phyloP scores from a whole-genome alignment of 345 rosid genomes.

The Eucalyptus lansdowneana region DNA sequence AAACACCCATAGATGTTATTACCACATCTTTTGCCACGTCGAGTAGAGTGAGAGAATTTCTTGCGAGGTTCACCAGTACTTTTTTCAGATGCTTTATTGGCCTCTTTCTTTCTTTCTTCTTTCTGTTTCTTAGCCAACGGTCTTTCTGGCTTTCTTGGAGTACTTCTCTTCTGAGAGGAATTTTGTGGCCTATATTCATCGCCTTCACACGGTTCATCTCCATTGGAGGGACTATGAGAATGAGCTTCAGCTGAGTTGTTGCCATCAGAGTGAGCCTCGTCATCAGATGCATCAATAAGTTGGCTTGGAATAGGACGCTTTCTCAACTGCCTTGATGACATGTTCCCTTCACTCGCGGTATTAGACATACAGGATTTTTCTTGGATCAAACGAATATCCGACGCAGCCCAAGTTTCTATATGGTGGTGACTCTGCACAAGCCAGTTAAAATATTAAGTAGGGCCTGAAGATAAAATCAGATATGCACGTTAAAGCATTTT shows the following conservation, averaged over 20 bases:
- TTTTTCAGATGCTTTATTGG: conserved; percentile 16
- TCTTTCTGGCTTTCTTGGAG: conserved; percentile 22
- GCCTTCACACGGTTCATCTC: conserved; percentile 2
- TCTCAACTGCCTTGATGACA: conserved; percentile 15
- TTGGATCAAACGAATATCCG: not conserved
- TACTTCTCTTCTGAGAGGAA: conserved; percentile 8
- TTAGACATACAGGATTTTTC: not conserved
- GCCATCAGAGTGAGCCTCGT: conserved; percentile 13
- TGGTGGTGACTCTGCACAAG: not conserved
- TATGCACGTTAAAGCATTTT: not conserved
- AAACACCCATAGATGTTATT: not conserved
- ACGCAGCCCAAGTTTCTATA: not conserved
- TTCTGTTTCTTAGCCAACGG: conserved; percentile 10
- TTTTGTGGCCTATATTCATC: conserved; percentile 8
- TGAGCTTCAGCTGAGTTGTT: conserved; percentile 7
- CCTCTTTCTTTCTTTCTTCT: conserved; percentile 20
- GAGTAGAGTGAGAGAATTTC: conserved; percentile 72
- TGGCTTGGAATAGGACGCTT: conserved; percentile 6
- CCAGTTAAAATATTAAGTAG: not conserved
- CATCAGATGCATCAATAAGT: conserved; percentile 20
- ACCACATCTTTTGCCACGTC: conserved; percentile 50
- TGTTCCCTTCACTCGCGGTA: conserved; percentile 2
- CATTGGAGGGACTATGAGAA: not conserved
- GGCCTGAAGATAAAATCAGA: not conserved
- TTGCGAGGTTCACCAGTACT: conserved; percentile 22